Evolutionary conservation across 2,329 filamentous ascomycete genomes (phyloP), one percentile per base, ranked within the genome.

Genomic region (Colletotrichum endophyticum): DNA sequence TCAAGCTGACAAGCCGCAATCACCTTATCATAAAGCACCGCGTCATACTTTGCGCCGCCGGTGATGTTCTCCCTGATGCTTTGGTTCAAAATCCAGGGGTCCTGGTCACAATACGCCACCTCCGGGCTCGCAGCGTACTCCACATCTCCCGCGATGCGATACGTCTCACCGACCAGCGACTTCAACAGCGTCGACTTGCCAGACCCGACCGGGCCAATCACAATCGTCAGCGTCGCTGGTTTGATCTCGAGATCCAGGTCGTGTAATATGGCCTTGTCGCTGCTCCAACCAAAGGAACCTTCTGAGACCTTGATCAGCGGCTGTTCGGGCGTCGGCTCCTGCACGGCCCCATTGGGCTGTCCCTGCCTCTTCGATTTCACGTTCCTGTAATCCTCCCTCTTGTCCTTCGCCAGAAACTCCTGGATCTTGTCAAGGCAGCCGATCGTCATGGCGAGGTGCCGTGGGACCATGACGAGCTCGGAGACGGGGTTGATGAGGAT

Each of bases 131-230:
- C 25, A 27, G 78, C 61, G 13, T 79, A 64, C 2, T 76, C 16
- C 5, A 81, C 70, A 13, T 70, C 22, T 69, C 73, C 44, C 59
- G 72, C 16, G 56, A 61, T 15, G 75, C 59, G 25, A n/a, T 64
- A 36, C 19, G 79, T 78, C 69, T 84, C 83, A 7, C 83, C 81
- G 0, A 84, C 80, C 0, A 86, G 70, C 13, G 81, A 78, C 56
- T 84, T 81, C 28, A 85, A 71, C 1, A 85, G 73, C 2, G 83
- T 83, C 4, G 82, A 83, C 72, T 86, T 87, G 5, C 85, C 85
- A 19, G 79, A 83, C 2, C 84, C 85, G 0, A 86, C 74, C 19
- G 73, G 53, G 3, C 73, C 73, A 2, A 72, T 12, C 1, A 75
- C 1, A 0, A 75, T 4, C 3, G 73, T 75, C 12, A 75, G 15